Evolutionary conservation across 2,329 filamentous ascomycete species (phyloP), one percentile per base, ranked within the genome.

Genomic region (Xylariaceae sp.): DNA sequence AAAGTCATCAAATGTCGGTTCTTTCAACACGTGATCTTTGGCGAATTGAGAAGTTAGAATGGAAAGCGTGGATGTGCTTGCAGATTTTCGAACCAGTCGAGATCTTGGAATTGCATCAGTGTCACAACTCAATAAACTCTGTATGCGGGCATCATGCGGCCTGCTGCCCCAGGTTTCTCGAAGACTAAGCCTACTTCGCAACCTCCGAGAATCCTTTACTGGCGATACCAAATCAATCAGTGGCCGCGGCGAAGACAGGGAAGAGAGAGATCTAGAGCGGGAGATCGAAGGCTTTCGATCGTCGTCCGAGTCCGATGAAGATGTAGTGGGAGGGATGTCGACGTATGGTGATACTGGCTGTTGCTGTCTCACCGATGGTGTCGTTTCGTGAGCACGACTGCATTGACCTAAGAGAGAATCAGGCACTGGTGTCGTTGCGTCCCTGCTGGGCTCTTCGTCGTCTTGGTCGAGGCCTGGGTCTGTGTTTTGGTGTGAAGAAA

Each of bases 1-100:
- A 47, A 83, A 82, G 38, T 83, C 80, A 16, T 74, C 71, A 18
- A 82, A 67, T 36, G 74, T 75, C 6, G 80, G 80, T 58, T 82
- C 80, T 42, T 70, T 69, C 4, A 82, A 70, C 1, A 73, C 69
- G 1, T 68, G 63, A 48, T 69, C 70, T 28, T 63, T 59, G 65
- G 45, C 50, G 34, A 44, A 58, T 56, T 33, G 58, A 55, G 41
- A 48, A n/a, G 54, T 55, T 9, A 61, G 41, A n/a, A 54, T 51
- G 10, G 69, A 70, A 2, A 64, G 57, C 1, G 67, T 63, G 14
- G 57, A 56, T 22, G 57, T 55, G 40, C 67, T 66, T 7, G 57
- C 50, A 16, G 65, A 62, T 31, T 61, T 67, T 44, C 60, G 59
- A 34, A 66, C 38, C 7, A 60, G 47, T 11, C 44, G 60, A 16